Evolutionary conservation across 129 eudicot genomes (phyloP).

Genomic region (Pulicaria dysenterica): DNA sequence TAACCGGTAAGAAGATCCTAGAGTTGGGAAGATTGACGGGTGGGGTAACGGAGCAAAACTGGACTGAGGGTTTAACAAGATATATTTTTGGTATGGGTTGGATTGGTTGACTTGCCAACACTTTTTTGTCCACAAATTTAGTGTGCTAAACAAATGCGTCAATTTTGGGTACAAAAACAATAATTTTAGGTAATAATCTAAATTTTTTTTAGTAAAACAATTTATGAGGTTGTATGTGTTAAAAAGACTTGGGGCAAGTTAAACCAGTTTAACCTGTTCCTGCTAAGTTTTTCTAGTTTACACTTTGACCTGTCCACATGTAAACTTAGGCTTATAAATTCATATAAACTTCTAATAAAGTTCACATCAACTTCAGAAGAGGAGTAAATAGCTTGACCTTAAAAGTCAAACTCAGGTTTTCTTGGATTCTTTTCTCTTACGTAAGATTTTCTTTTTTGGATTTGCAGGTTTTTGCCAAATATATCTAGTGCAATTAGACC

Average conservation of each 20-base stretch:
- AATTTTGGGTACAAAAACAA: not conserved
- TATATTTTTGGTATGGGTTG: not conserved
- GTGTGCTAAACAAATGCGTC: not conserved
- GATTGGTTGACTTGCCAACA: not conserved
- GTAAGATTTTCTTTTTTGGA: not conserved
- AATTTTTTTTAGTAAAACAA: not conserved
- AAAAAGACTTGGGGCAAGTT: not conserved
- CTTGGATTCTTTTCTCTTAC: not conserved
- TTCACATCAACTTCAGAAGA: slow-evolving; percentile 7
- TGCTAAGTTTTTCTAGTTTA: not conserved
- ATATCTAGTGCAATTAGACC: slow-evolving; percentile 65
- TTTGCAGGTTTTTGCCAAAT: slow-evolving; percentile 71
- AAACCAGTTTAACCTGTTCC: not conserved
- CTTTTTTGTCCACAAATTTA: not conserved
- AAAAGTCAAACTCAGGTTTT: slow-evolving; percentile 15
- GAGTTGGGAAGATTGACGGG: not conserved
- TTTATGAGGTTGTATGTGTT: not conserved
- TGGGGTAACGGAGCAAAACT: not conserved
- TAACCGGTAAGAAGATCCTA: slow-evolving; percentile 55
- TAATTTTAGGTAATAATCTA: not conserved
- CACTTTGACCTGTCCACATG: not conserved
- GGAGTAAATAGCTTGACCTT: slow-evolving; percentile 1
- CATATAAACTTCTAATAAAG: not conserved
- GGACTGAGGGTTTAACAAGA: not conserved
- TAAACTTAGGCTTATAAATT: not conserved